A percentile compares a stretch with the other conserved stretches of the same genome.
phyloP scores from a whole-genome alignment of 352 stramenopile species.

The Phytophthora pisi region DNA sequence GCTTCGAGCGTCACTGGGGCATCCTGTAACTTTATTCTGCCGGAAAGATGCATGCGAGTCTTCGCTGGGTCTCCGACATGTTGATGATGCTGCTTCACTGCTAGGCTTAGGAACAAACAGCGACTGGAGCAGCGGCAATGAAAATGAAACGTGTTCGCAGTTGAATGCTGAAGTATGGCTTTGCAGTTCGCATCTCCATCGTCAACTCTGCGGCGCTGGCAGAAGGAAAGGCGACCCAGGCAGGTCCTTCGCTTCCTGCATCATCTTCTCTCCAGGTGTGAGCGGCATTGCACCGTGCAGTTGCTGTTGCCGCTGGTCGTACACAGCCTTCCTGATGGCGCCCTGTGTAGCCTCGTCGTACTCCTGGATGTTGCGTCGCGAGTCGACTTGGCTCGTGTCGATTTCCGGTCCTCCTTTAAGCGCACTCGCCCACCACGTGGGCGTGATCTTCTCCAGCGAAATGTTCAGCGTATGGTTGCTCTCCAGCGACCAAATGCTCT shows the following conservation, averaged over 20 bases:
- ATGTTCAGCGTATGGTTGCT: slow-evolving; percentile 73
- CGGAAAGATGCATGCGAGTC: background rate
- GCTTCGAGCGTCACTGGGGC: slow-evolving; percentile 98
- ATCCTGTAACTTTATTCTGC: slow-evolving; percentile 92
- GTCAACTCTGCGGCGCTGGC: slow-evolving; percentile 7
- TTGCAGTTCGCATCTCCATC: background rate
- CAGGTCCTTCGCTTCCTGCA: slow-evolving; percentile 92
- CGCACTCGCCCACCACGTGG: slow-evolving; percentile 98
- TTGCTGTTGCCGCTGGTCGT: slow-evolving; percentile 94
- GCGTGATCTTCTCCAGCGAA: slow-evolving; percentile 96
- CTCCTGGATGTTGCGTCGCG: slow-evolving; percentile 95
- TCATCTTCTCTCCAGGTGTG: slow-evolving; percentile 92
- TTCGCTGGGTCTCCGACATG: background rate
- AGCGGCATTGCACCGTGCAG: slow-evolving; percentile 86
- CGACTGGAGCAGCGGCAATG: slow-evolving; percentile 6
- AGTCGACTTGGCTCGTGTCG: slow-evolving; percentile 97
- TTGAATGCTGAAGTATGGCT: slow-evolving; percentile 3
- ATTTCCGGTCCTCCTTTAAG: slow-evolving; percentile 94
- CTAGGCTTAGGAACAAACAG: slow-evolving; percentile 17
- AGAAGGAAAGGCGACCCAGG: slow-evolving; percentile 46
- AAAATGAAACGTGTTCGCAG: slow-evolving; percentile 20
- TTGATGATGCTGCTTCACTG: background rate
- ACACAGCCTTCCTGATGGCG: slow-evolving; percentile 99
- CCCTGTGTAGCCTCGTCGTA: slow-evolving; percentile 97
- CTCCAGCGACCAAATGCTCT: slow-evolving; percentile 98